Conservation (phyloP, 2,329 filamentous ascomycete genomes). For the Claviceps spartinae region DNA sequence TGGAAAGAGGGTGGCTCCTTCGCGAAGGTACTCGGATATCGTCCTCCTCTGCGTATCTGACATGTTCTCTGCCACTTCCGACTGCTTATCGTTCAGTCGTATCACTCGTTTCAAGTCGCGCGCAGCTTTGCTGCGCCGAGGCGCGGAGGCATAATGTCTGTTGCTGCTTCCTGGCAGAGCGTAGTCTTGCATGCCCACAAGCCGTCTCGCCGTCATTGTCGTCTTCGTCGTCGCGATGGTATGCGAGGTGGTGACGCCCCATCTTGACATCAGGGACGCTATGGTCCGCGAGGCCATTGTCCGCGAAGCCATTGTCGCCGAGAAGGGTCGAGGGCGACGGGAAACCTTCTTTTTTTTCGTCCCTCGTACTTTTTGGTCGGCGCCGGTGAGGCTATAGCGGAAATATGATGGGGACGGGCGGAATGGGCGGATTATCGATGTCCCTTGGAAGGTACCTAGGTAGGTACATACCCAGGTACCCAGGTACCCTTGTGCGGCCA, state of each 20-base stretch:
- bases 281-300: constrained; percentile 1
- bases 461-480: no score
- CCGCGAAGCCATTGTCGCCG: no score
- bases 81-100: constrained; percentile 12
- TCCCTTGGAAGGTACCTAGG: not conserved
- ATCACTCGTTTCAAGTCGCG: constrained; percentile 17
- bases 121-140: constrained; percentile 13
- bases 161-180: not conserved
- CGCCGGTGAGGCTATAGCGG: not conserved
- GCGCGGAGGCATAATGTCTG: constrained; percentile 14
- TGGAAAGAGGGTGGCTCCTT: constrained; percentile 21
- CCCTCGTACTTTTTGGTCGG: not conserved
- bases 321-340: no score
- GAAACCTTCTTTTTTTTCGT: not conserved
- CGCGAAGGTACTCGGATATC: constrained; percentile 20
- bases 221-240: constrained; percentile 6
- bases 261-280: constrained; percentile 8
- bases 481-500: no score
- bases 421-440: constrained; percentile 6
- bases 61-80: constrained; percentile 17
- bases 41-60: constrained; percentile 18
- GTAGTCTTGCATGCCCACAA: constrained; percentile 7
- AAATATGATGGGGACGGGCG: not conserved
- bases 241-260: constrained; percentile 6
- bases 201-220: not conserved